Conservation (phyloP, 495 filamentous ascomycete species). For the Xylaria flabelliformis region DNA sequence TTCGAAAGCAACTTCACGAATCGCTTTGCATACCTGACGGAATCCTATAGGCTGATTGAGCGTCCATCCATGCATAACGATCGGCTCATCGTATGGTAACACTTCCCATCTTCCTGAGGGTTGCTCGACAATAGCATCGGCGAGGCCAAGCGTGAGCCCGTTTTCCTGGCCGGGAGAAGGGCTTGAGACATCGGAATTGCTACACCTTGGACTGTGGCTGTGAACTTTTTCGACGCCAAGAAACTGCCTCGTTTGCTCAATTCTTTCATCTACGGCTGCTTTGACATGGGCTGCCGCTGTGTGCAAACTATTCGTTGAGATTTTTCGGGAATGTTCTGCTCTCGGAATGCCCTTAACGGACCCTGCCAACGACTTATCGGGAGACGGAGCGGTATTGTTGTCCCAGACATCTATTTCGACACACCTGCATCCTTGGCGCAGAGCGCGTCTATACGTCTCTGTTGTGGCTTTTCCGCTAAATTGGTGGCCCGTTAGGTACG, state of each 20-base stretch:
- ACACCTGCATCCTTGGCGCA: slow-evolving; percentile 81
- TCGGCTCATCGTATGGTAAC: slow-evolving; percentile 62
- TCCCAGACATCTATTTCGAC: slow-evolving; percentile 98
- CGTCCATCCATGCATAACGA: slow-evolving; percentile 84
- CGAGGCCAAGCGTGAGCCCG: slow-evolving; percentile 18
- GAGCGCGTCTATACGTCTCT: slow-evolving; percentile 75
- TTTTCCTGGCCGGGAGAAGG: slow-evolving; percentile 29
- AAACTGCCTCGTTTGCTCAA: slow-evolving; percentile 39
- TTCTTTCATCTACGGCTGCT: slow-evolving; percentile 41
- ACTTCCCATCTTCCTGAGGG: slow-evolving; percentile 35
- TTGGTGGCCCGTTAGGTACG: slow-evolving; percentile 90
- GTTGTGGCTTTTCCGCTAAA: slow-evolving; percentile 78
- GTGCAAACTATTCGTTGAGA: slow-evolving; percentile 45
- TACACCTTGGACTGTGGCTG: slow-evolving; percentile 47
- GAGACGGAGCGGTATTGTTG: slow-evolving; percentile 56
- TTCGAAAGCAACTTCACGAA: slow-evolving; percentile 79
- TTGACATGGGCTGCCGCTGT: slow-evolving; percentile 46
- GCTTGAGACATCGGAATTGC: slow-evolving; percentile 34
- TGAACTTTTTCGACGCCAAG: slow-evolving; percentile 39
- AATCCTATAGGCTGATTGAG: slow-evolving; percentile 87
- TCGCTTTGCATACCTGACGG: slow-evolving; percentile 80
- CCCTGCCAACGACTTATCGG: slow-evolving; percentile 28
- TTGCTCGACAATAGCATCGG: slow-evolving; percentile 26
- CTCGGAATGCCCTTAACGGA: slow-evolving; percentile 27
- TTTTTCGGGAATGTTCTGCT: slow-evolving; percentile 41